These are phyloP conservation scores for Apostasia ramifera DNA, from an alignment of 106 monocot genomes.

Conservation along the genomic window DNA sequence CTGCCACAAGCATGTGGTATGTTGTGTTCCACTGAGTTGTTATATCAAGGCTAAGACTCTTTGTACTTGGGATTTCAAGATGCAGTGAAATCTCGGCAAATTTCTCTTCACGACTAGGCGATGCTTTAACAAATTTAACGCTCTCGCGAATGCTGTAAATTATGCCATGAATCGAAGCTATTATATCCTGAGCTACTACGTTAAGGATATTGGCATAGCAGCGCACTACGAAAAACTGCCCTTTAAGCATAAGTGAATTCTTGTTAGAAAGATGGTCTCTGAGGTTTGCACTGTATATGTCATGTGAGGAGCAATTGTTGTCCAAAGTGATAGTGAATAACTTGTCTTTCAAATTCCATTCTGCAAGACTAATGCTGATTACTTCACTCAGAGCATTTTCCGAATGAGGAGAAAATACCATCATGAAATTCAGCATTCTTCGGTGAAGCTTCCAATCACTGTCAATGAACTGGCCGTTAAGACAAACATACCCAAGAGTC, in stretches of 20 bases:
- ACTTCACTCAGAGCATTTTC: slow-evolving; percentile 86
- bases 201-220: slow-evolving; percentile 81
- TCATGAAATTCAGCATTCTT: slow-evolving; percentile 85
- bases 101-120: slow-evolving; percentile 59
- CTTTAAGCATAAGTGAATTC: slow-evolving; percentile 66
- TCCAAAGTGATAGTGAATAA: slow-evolving; percentile 86
- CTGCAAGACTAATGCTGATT: slow-evolving; percentile 60
- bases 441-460: slow-evolving; percentile 62
- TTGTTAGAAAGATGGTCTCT: slow-evolving; percentile 78
- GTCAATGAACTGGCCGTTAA: slow-evolving; percentile 75
- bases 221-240: slow-evolving; percentile 76
- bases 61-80: slow-evolving; percentile 50
- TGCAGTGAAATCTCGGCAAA: slow-evolving; percentile 71
- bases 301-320: slow-evolving; percentile 79
- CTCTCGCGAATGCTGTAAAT: slow-evolving; percentile 92
- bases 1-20: slow-evolving; percentile 76
- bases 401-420: slow-evolving; percentile 83
- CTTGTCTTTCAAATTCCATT: slow-evolving; percentile 75
- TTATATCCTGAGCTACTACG: slow-evolving; percentile 70
- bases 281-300: slow-evolving; percentile 83
- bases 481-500: slow-evolving; percentile 79
- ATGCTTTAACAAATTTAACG: slow-evolving; percentile 82
- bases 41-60: slow-evolving; percentile 58
- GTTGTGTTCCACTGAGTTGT: slow-evolving; percentile 83
- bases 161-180: slow-evolving; percentile 85